Conservation (phyloP, 2,329 filamentous ascomycete species). For the Calonectria montana region DNA sequence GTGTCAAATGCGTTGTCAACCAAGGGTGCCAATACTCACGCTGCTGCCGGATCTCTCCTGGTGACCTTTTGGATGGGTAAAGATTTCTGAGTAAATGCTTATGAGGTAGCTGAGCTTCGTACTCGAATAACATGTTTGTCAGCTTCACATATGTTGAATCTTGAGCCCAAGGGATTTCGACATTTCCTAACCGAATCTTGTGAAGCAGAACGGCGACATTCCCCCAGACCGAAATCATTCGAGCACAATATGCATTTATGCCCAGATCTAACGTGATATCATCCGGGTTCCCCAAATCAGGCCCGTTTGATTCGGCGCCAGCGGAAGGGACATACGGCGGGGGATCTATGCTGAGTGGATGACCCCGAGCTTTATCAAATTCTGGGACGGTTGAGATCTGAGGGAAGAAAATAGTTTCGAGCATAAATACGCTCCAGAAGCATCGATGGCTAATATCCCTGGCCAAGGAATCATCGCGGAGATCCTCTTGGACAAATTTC, state of each 20-base stretch:
- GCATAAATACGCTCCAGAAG: not conserved
- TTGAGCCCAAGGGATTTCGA: not conserved
- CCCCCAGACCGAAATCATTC: not conserved
- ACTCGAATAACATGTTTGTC: not conserved
- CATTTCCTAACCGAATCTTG: not conserved
- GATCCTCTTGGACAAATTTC: not conserved
- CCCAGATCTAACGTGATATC: not conserved
- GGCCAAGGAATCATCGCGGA: not conserved
- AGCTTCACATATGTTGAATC: not conserved
- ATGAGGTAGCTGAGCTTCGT: not conserved
- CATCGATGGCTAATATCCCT: not conserved
- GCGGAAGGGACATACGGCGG: not conserved
- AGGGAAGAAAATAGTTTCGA: not conserved
- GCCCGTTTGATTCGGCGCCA: not conserved
- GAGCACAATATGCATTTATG: not conserved
- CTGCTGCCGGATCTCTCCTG: not conserved
- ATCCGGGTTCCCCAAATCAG: not conserved
- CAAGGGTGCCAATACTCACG: conserved; percentile 1
- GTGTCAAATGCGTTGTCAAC: not conserved
- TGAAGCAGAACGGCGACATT: not conserved
- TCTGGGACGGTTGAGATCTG: not conserved
- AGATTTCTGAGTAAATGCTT: not conserved
- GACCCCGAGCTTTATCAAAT: not conserved
- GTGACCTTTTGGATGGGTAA: not conserved
- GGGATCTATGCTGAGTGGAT: not conserved